Evolutionary conservation across 2,329 filamentous ascomycete species (phyloP), one percentile per base, ranked within the genome.

Genomic region (Alternaria sp.): DNA sequence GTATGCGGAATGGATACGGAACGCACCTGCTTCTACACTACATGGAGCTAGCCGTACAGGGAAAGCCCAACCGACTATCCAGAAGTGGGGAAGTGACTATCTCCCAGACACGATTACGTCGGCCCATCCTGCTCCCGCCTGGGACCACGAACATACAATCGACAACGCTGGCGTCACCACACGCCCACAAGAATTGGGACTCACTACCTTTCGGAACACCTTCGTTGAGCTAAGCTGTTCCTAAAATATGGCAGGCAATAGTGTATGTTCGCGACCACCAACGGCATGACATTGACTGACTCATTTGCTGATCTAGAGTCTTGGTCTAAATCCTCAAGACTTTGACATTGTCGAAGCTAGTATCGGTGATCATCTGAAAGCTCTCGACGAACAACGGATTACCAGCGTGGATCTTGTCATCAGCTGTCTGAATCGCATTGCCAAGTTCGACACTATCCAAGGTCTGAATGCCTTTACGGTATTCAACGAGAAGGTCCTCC

Each of bases 391-490:
- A 6, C 80, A 82, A 30, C 60, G 65, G 12, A 71, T 82, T 28
- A 84, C 81, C 15, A 83, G 81, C 58, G 82, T 85, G 44, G 82
- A 84, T 18, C 71, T 87, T 3, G 79, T 82, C 6, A 76, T 82
- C 8, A 77, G 77, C 46, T 84, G 86, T 67, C 77, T 87, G 4
- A 81, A 77, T 41, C 83, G 85, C 7, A 85, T 86, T 61, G 80
- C 78, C 43, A 71, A 68, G 3, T 86, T 84, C 69, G 85, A 87
- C 65, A 78, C 77, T 28, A 71, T 79, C n/a, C 77, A 75, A 4
- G 66, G 64, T 6, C 77, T 87, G 3, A 86, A 85, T 63, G 81
- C 84, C 5, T 82, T 86, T 6, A 83, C 84, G 8, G 72, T 86
- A 14, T 73, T 87, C 64, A 87, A 86, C 63, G 71, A 76, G 3